Conservation (phyloP, 2,329 filamentous ascomycete genomes). For the Tolypocladium tundrense region DNA sequence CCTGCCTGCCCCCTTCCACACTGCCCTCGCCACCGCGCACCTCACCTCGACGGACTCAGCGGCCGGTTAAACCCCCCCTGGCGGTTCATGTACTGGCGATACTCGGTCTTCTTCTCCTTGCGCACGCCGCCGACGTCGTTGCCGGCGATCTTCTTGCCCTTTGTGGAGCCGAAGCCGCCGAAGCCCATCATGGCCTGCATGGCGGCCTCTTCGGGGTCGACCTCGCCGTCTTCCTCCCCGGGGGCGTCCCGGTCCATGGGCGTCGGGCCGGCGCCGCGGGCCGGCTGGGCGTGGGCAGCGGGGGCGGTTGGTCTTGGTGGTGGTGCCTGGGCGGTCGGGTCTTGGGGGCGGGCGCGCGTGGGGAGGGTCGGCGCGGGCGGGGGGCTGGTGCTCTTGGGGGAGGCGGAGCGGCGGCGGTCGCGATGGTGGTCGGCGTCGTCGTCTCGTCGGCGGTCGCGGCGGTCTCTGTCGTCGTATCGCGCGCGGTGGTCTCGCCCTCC, state of each 20-base stretch:
- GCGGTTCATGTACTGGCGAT: slow-evolving; percentile 94
- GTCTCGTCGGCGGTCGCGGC: slow-evolving; percentile 12
- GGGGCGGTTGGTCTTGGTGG: slow-evolving; percentile 6
- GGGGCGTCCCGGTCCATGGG: slow-evolving; percentile 21
- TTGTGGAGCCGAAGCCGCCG: slow-evolving; percentile 72
- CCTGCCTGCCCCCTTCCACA: not conserved
- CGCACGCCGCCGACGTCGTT: slow-evolving; percentile 75
- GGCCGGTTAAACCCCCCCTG: slow-evolving; percentile 74
- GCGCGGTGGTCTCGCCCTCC: slow-evolving; percentile 4
- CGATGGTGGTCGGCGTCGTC: slow-evolving; percentile 15
- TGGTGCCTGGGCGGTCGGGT: not conserved
- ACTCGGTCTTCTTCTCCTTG: slow-evolving; percentile 91
- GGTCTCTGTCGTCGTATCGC: slow-evolving; percentile 9
- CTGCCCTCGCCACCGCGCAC: not conserved
- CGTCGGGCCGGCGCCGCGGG: slow-evolving; percentile 7
- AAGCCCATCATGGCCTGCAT: slow-evolving; percentile 92
- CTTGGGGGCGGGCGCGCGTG: slow-evolving; percentile 20
- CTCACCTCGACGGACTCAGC: slow-evolving; percentile 45
- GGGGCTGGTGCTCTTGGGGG: slow-evolving; percentile 15
- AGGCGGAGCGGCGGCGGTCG: slow-evolving; percentile 25
- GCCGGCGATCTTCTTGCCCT: slow-evolving; percentile 77
- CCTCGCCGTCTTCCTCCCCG: slow-evolving; percentile 26
- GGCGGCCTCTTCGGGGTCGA: slow-evolving; percentile 57
- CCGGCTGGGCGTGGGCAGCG: slow-evolving; percentile 13
- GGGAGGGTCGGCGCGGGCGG: slow-evolving; percentile 18